Conservation (phyloP, 108 stramenopile species). For the Skeletonema potamos region DNA sequence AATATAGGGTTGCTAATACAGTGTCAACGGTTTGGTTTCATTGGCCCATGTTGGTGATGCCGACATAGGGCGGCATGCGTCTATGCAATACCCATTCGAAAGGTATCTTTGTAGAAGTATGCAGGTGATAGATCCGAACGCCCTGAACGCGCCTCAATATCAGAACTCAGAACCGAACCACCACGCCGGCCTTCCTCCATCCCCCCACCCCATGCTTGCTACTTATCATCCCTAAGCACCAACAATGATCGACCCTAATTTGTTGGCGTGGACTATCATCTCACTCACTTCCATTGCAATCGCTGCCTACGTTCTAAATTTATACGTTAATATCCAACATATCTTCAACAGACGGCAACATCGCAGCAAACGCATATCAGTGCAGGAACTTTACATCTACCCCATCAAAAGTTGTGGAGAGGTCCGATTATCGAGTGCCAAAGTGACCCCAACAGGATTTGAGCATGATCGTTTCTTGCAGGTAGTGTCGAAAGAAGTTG, state of each 20-base stretch:
- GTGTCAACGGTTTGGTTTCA: too few relatives aligned
- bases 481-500: slow-evolving; percentile 23
- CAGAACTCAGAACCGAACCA: too few relatives aligned
- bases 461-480: slow-evolving; percentile 46
- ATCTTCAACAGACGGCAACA: not conserved
- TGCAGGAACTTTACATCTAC: slow-evolving; percentile 22
- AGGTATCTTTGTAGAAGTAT: too few relatives aligned
- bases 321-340: not conserved
- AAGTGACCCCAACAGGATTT: slow-evolving; percentile 33
- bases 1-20: too few relatives aligned
- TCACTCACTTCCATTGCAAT: not conserved
- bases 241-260: not conserved
- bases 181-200: too few relatives aligned
- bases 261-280: slow-evolving; percentile 7
- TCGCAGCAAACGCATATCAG: not conserved
- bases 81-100: too few relatives aligned
- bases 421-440: slow-evolving; percentile 16
- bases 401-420: slow-evolving; percentile 53
- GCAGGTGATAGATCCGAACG: too few relatives aligned
- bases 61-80: too few relatives aligned
- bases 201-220: too few relatives aligned
- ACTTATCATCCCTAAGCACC: not conserved
- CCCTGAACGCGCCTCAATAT: too few relatives aligned
- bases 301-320: slow-evolving; percentile 1
- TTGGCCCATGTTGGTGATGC: too few relatives aligned